Conservation (phyloP, 768 basidiomycete genomes). For the Xerocomellus intermedius region DNA sequence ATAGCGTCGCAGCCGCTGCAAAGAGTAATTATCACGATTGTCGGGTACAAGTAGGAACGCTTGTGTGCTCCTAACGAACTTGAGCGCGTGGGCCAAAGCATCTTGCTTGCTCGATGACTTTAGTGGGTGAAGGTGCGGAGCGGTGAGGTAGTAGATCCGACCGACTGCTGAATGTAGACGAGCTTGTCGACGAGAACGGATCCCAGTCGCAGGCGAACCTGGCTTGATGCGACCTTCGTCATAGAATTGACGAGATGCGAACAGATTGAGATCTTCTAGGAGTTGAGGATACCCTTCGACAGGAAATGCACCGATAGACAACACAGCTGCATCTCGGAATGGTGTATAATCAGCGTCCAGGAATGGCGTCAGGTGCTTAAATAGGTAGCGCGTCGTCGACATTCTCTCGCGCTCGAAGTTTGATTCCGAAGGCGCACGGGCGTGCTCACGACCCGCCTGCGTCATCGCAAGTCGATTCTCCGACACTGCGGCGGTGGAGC, state of each 20-base stretch:
- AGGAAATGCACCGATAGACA: conserved; percentile 87
- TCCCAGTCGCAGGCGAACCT: conserved; percentile 42
- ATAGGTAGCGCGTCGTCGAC: conserved; percentile 77
- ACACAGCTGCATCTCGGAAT: conserved; percentile 83
- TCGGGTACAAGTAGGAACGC: conserved; percentile 70
- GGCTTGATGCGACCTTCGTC: conserved; percentile 59
- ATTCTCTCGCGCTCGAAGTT: conserved; percentile 81
- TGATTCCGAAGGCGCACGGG: conserved; percentile 66
- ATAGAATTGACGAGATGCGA: conserved; percentile 80
- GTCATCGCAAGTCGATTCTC: conserved; percentile 59
- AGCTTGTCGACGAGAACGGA: conserved; percentile 68
- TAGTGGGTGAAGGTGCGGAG: conserved; percentile 70
- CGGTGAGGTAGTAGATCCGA: conserved; percentile 84
- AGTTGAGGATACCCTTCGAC: conserved; percentile 73
- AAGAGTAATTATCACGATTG: conserved; percentile 68
- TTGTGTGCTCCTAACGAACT: conserved; percentile 84
- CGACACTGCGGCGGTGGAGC: conserved; percentile 69
- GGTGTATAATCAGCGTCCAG: conserved; percentile 80
- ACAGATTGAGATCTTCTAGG: conserved; percentile 77
- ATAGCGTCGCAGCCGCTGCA: conserved; percentile 82
- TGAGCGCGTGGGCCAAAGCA: conserved; percentile 75
- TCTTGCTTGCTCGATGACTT: conserved; percentile 66
- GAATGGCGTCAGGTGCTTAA: conserved; percentile 83
- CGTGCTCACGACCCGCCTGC: conserved; percentile 60
- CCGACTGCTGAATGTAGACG: conserved; percentile 84